These are phyloP conservation scores for Epicoccum sorghinum DNA, from an alignment of 2,329 filamentous ascomycete species.

Conservation along the genomic window DNA sequence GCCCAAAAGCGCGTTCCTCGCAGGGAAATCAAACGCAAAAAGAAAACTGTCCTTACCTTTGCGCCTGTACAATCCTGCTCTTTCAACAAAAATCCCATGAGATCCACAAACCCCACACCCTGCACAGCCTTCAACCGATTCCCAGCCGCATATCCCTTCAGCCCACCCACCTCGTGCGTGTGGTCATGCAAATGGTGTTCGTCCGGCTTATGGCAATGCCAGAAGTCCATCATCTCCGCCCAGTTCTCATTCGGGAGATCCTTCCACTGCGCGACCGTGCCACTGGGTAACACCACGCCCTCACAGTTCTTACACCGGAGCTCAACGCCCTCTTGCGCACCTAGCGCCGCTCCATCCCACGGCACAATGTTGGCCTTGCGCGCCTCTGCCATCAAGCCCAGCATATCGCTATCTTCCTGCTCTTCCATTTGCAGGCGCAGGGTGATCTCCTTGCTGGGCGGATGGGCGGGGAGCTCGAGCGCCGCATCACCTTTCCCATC, in stretches of 20 bases:
- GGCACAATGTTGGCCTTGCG: conserved; percentile 49
- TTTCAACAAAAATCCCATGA: conserved; percentile 75
- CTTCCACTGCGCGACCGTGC: conserved; percentile 69
- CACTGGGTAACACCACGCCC: conserved; percentile 23
- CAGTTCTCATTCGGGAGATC: conserved; percentile 95
- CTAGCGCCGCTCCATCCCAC: conserved; percentile 51
- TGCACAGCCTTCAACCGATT: conserved; percentile 71
- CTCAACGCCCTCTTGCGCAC: conserved; percentile 23
- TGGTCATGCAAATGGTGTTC: conserved; percentile 63
- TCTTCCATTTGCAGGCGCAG: conserved; percentile 61
- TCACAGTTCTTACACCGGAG: conserved; percentile 39
- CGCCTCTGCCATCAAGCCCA: conserved; percentile 38
- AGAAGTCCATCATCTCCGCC: conserved; percentile 99
- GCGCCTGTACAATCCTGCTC: conserved; percentile 66
- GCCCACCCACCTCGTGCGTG: conserved; percentile 38
- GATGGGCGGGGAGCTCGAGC: conserved; percentile 57
- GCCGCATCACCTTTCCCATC: conserved; percentile 52
- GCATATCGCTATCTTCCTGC: conserved; percentile 38
- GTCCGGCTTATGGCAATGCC: conserved; percentile 95
- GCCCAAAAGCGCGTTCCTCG: conserved; percentile 42
- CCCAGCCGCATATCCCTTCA: conserved; percentile 80
- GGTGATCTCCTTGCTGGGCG: conserved; percentile 57
- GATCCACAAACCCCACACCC: conserved; percentile 78
- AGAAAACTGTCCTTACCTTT: conserved; percentile 48
- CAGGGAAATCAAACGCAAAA: not conserved